These are phyloP conservation scores for Annulohypoxylon stygium DNA, from an alignment of 495 filamentous ascomycete genomes.

Conservation along the genomic window DNA sequence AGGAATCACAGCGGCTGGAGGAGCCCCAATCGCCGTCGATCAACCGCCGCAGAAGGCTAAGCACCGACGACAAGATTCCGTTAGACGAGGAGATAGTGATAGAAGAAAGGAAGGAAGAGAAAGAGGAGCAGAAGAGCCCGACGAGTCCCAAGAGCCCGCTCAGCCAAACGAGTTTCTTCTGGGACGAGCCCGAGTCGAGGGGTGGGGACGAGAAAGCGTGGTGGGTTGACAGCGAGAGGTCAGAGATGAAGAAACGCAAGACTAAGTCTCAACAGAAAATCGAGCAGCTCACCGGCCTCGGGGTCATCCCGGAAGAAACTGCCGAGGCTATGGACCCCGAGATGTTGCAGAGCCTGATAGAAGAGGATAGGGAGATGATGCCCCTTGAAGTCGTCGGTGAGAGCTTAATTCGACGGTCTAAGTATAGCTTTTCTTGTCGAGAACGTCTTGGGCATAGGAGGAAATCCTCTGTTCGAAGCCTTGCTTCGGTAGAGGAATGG, in stretches of 20 bases:
- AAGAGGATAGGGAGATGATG: conserved; percentile 30
- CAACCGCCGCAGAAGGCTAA: conserved; percentile 7
- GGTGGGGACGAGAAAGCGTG: conserved; percentile 15
- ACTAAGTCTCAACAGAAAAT: conserved; percentile 1
- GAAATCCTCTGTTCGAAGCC: conserved; percentile 31
- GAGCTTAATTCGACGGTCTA: not conserved
- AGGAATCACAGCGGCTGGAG: conserved; percentile 3
- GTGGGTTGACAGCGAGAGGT: conserved; percentile 16
- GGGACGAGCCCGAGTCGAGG: conserved; percentile 34
- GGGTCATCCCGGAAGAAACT: not conserved
- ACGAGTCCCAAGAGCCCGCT: conserved; percentile 39
- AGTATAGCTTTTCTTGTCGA: conserved; percentile 9
- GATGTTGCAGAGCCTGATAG: not conserved
- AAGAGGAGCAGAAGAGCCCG: conserved; percentile 3
- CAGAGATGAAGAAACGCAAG: conserved; percentile 13
- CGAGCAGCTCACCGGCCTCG: not conserved
- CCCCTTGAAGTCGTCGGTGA: conserved; percentile 8
- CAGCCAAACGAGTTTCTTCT: conserved; percentile 33
- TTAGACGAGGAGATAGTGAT: conserved; percentile 23
- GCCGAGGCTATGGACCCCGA: conserved; percentile 7
- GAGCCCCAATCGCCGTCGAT: conserved; percentile 17
- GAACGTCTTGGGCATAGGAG: conserved; percentile 17
- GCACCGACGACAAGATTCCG: conserved; percentile 34
- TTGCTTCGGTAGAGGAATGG: conserved; percentile 9
- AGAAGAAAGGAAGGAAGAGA: conserved; percentile 5